phyloP scores from a whole-genome alignment of 352 stramenopile species.

The Aphanomyces astaci region DNA sequence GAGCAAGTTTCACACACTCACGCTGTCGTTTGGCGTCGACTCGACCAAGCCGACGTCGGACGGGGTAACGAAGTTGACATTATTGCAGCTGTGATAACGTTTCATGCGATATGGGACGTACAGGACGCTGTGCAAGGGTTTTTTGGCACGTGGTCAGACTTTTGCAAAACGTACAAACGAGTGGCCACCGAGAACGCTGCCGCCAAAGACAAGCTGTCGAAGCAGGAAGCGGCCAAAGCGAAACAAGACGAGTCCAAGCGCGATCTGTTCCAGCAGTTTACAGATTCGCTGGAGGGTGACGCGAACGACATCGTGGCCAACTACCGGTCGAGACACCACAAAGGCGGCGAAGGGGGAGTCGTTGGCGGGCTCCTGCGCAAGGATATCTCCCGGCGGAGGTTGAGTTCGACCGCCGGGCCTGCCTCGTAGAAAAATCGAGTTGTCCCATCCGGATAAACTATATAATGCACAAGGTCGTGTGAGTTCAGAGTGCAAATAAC shows the following conservation, averaged over 20 bases:
- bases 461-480: too few relatives aligned
- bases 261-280: constrained; percentile 16
- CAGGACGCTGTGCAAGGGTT: constrained; percentile 1
- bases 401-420: background rate
- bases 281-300: constrained; percentile 8
- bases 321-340: background rate
- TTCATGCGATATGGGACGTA: background rate
- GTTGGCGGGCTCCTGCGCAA: background rate
- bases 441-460: background rate
- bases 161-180: constrained; percentile 6
- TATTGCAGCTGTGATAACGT: background rate
- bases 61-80: background rate
- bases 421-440: background rate
- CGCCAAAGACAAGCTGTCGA: background rate
- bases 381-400: background rate
- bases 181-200: background rate
- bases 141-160: background rate
- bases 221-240: background rate
- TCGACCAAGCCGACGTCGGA: background rate
- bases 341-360: background rate
- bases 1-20: background rate
- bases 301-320: constrained; percentile 19
- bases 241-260: constrained; percentile 2
- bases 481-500: too few relatives aligned
- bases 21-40: background rate